These are phyloP conservation scores for Durio zibethinus DNA, from an alignment of 345 rosid genomes.

Conservation along the genomic window DNA sequence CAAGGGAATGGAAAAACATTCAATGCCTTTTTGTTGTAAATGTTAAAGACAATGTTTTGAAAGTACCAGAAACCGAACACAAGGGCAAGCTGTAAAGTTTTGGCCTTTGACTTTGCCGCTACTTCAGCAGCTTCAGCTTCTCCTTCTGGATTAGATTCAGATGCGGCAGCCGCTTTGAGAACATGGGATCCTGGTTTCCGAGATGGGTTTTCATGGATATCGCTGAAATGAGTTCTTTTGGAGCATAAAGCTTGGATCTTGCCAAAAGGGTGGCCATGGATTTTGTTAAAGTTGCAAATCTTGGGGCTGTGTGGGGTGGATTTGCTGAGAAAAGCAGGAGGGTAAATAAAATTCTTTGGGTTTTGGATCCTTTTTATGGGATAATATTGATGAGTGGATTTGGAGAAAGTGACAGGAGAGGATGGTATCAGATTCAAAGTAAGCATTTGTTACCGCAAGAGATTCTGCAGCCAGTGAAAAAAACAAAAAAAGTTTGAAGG, in stretches of 20 bases:
- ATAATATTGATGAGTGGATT: conserved; percentile 23
- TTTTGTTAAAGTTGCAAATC: conserved; percentile 23
- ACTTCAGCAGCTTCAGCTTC: conserved; percentile 11
- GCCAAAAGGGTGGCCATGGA: conserved; percentile 36
- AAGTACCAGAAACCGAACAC: conserved; percentile 87
- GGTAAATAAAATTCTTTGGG: conserved; percentile 16
- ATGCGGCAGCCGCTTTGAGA: conserved; percentile 37
- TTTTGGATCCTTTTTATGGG: conserved; percentile 30
- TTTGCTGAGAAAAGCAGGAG: conserved; percentile 28
- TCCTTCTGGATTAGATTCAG: conserved; percentile 45
- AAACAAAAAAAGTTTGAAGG: too few relatives aligned
- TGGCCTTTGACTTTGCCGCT: conserved; percentile 34
- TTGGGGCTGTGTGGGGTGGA: conserved; percentile 18
- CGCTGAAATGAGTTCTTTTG: conserved; percentile 22
- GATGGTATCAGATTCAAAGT: conserved; percentile 45
- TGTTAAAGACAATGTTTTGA: conserved; percentile 89
- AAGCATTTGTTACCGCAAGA: conserved; percentile 34
- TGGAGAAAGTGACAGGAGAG: conserved; percentile 38
- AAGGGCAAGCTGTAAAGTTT: conserved; percentile 58
- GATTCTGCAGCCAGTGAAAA: background rate
- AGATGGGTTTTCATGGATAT: conserved; percentile 20
- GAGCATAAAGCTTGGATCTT: conserved; percentile 36
- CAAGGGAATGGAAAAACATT: conserved; percentile 91
- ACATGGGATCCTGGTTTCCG: conserved; percentile 36
- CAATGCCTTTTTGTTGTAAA: conserved; percentile 86